These are phyloP conservation scores for Eucalyptus erythrocorys DNA, from an alignment of 345 rosid genomes.

Conservation along the genomic window DNA sequence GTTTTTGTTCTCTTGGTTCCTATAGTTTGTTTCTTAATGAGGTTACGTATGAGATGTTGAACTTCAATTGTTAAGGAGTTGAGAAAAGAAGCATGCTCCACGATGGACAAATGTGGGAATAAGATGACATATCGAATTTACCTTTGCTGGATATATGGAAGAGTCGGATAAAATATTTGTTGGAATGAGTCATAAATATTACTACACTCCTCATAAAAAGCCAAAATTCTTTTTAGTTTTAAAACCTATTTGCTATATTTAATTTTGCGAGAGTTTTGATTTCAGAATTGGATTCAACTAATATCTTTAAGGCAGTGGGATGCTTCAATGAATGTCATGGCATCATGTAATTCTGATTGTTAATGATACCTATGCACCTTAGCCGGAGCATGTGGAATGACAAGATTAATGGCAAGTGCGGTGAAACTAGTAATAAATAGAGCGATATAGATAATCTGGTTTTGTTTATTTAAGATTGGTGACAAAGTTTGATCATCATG, in stretches of 20 bases:
- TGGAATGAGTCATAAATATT: background rate
- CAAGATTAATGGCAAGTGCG: background rate
- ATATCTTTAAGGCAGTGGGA: background rate
- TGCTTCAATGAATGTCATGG: background rate
- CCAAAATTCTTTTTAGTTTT: background rate
- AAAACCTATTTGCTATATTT: background rate
- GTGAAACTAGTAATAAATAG: background rate
- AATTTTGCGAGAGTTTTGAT: background rate
- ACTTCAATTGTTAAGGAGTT: background rate
- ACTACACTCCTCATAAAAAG: background rate
- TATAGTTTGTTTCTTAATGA: background rate
- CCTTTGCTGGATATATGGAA: background rate
- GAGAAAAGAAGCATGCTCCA: background rate
- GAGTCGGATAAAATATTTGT: background rate
- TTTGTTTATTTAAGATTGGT: background rate
- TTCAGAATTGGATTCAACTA: background rate
- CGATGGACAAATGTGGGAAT: background rate
- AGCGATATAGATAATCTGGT: background rate
- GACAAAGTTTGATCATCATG: background rate
- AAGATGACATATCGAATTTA: background rate
- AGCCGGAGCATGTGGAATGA: background rate
- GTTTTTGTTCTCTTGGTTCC: background rate
- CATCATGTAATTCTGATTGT: background rate
- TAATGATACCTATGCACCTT: background rate
- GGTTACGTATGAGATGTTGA: background rate